Evolutionary conservation across 108 stramenopile genomes (phyloP).

Genomic region (Discostella pseudostelligera): DNA sequence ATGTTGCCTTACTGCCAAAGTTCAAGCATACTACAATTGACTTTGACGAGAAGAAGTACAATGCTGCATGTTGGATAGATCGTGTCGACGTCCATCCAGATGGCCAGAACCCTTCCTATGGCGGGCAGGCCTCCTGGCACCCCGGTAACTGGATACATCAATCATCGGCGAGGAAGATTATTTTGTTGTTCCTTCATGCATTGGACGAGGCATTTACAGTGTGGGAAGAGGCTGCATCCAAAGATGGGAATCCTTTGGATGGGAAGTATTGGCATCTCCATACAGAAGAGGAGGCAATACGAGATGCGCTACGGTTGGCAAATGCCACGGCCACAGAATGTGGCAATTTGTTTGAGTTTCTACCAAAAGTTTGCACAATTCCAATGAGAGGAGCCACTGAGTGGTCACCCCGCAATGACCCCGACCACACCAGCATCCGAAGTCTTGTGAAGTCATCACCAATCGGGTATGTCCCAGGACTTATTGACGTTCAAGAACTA

Average conservation of each 20-base stretch:
- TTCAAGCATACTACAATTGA: constrained; percentile 5
- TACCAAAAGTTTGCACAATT: constrained; percentile 21
- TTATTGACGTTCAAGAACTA: constrained; percentile 10
- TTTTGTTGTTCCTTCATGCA: constrained; percentile 48
- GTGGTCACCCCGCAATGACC: constrained; percentile 37
- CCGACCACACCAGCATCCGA: constrained; percentile 26
- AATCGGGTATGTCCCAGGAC: constrained; percentile 23
- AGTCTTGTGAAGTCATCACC: constrained; percentile 35
- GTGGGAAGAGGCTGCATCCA: constrained; percentile 44
- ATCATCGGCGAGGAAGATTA: constrained; percentile 45
- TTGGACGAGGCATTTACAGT: constrained; percentile 42
- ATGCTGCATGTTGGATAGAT: constrained; percentile 52
- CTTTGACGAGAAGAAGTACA: constrained; percentile 31
- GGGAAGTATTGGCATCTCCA: constrained; percentile 50
- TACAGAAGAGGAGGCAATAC: constrained; percentile 33
- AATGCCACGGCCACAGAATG: constrained; percentile 31
- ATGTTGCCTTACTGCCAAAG: constrained; percentile 11
- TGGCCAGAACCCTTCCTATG: constrained; percentile 22
- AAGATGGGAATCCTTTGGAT: constrained; percentile 40
- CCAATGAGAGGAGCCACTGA: constrained; percentile 41
- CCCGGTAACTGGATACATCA: constrained; percentile 43
- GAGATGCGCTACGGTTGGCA: constrained; percentile 19
- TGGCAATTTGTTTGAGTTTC: constrained; percentile 12
- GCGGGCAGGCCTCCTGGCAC: constrained; percentile 46
- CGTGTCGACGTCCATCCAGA: constrained; percentile 36